A percentile compares a stretch with the other conserved stretches of the same genome.
These are phyloP conservation scores for Maudiozyma saulgeensis DNA, from an alignment of 805 yeast species.

Conservation along the genomic window DNA sequence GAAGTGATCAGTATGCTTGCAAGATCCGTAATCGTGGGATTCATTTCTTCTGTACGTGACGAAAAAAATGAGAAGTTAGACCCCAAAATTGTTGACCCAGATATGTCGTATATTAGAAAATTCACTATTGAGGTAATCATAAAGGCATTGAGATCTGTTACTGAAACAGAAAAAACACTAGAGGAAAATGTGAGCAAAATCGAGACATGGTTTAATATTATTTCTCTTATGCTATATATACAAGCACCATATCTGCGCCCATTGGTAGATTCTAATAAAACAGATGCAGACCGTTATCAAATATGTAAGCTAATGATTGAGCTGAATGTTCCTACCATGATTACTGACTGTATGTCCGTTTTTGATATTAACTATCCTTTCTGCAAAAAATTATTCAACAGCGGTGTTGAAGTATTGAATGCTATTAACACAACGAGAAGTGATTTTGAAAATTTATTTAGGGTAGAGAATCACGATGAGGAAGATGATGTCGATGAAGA, in stretches of 20 bases:
- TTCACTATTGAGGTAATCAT: conserved; percentile 61
- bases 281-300: conserved; percentile 51
- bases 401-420: conserved; percentile 50
- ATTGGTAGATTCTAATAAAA: conserved; percentile 37
- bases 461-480: conserved; percentile 49
- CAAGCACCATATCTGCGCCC: conserved; percentile 31
- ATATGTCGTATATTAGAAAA: conserved; percentile 62
- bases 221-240: conserved; percentile 21
- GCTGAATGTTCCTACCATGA: conserved; percentile 46
- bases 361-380: conserved; percentile 69
- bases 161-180: conserved; percentile 15
- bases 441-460: conserved; percentile 49
- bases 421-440: conserved; percentile 47
- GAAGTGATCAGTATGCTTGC: conserved; percentile 53
- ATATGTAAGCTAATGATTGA: conserved; percentile 62
- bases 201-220: conserved; percentile 25
- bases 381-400: conserved; percentile 48
- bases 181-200: conserved; percentile 23
- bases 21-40: conserved; percentile 47
- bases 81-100: conserved; percentile 50
- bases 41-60: conserved; percentile 51
- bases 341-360: conserved; percentile 52
- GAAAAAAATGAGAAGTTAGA: conserved; percentile 32
- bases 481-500: conserved; percentile 50
- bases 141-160: conserved; percentile 50